Evolutionary conservation across 2,329 filamentous ascomycete genomes (phyloP), one percentile per base, ranked within the genome.

Genomic region (Ophiostoma pallidulum): DNA sequence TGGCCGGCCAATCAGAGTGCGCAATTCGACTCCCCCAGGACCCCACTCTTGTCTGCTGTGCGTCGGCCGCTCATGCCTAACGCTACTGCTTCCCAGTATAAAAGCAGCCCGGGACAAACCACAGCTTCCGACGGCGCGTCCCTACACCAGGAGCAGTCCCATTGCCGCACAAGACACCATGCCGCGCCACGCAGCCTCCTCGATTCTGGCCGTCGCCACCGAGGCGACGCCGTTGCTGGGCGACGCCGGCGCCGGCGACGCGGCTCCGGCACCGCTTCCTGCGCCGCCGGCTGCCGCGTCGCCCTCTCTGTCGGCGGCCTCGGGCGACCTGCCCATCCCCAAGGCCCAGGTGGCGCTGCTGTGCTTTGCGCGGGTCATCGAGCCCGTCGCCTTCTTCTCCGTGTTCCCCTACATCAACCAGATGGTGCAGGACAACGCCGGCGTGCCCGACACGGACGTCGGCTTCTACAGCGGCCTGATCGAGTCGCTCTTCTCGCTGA

Each of bases 391-490:
- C n/a, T 91, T 87, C 67, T 91, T 90, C 68, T 79, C 74, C 60
- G 87, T 91, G 61, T 85, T 91, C 57, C 84, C 86, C 1, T 91
- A 85, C 64, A 76, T 92, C 63, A 86, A 81, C 58, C 70, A 82
- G 59, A 91, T 91, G 86, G 79, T 86, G 32, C 69, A 77, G 62
- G 70, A 75, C 48, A 82, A 80, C 50, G 84, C 84, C 9, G 58
- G 70, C 10, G 64, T 91, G 2, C 62, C 71, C 2, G 67, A 77
- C 38, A 66, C 73, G n/a, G 81, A 88, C 60, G 78, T 88, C 4
- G 86, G 86, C 2, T 91, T 90, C 66, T 91, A 88, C 68, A 78
- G 73, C 49, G 86, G 86, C 2, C 66, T 89, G 12, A 88, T 91
- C 59, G 80, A 83, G 66, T 77, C 77, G 35, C 65, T 88, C 26